Evolutionary conservation across 768 basidiomycete genomes (phyloP).

Genomic region (Mycena capillaripes): DNA sequence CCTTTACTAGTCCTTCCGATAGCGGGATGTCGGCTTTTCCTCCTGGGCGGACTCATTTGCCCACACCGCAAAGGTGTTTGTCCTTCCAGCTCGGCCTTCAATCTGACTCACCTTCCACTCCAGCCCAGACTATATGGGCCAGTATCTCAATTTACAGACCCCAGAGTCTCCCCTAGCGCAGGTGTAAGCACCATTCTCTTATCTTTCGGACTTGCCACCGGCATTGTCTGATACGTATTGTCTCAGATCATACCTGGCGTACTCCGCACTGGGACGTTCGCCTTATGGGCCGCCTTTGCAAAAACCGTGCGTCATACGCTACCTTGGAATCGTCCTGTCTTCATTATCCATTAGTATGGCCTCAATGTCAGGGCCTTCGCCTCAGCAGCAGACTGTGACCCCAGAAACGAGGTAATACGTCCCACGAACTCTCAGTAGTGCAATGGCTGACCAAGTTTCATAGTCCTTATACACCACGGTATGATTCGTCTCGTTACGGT

Average conservation of each 20-base stretch:
- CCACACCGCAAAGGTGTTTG: conserved; percentile 37
- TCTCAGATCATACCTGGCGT: conserved; percentile 26
- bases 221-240: neutral
- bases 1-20: conserved; percentile 15
- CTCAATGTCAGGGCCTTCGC: conserved; percentile 36
- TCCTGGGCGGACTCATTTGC: conserved; percentile 32
- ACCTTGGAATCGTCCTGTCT: neutral
- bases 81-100: neutral
- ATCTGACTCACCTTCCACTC: neutral
- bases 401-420: conserved; percentile 60
- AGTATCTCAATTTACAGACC: conserved; percentile 42
- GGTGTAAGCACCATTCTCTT: conserved; percentile 34
- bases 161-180: conserved; percentile 47
- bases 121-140: conserved; percentile 48
- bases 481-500: conserved; percentile 39
- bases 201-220: neutral
- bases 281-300: conserved; percentile 27
- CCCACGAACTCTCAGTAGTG: neutral
- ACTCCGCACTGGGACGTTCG: conserved; percentile 11
- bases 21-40: conserved; percentile 21
- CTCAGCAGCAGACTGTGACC: conserved; percentile 56
- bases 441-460: conserved; percentile 10
- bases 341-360: conserved; percentile 33
- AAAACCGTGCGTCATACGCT: conserved; percentile 24
- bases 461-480: conserved; percentile 38